phyloP scores from a whole-genome alignment of 106 monocot species.

The Amphibolis antarctica region DNA sequence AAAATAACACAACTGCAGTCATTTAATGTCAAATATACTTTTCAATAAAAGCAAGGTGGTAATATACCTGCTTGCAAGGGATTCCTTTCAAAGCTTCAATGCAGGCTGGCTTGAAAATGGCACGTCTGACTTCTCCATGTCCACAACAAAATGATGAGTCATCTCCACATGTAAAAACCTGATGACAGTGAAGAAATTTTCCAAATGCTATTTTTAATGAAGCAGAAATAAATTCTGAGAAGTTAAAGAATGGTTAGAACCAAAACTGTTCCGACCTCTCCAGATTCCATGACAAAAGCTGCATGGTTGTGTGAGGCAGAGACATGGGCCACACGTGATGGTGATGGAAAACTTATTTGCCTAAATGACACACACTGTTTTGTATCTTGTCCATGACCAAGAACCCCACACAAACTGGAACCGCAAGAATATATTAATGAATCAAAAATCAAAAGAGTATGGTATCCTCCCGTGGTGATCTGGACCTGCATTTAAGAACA shows the following conservation, averaged over 20 bases:
- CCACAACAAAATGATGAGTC: slow-evolving; percentile 98
- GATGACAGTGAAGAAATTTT: background rate
- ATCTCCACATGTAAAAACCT: slow-evolving; percentile 98
- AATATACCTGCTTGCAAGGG: slow-evolving; percentile 70
- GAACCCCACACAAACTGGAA: slow-evolving; percentile 95
- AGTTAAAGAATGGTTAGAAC: background rate
- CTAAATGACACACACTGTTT: slow-evolving; percentile 73
- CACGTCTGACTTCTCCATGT: slow-evolving; percentile 77
- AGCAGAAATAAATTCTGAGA: background rate
- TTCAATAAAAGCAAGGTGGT: background rate
- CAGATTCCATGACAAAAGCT: slow-evolving; percentile 84
- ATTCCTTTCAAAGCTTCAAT: slow-evolving; percentile 63
- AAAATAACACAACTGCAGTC: background rate
- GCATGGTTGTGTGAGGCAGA: slow-evolving; percentile 94
- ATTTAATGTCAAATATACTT: background rate
- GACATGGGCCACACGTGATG: slow-evolving; percentile 54
- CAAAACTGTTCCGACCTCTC: slow-evolving; percentile 56
- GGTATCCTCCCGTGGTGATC: slow-evolving; percentile 80
- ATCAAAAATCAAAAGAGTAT: slow-evolving; percentile 70
- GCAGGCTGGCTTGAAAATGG: slow-evolving; percentile 64
- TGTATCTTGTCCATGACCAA: slow-evolving; percentile 90
- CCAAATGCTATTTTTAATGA: background rate
- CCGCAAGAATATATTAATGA: slow-evolving; percentile 91
- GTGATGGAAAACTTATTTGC: slow-evolving; percentile 54
- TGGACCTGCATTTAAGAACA: slow-evolving; percentile 60